These are phyloP conservation scores for Lophiotrema nucula DNA, from an alignment of 495 filamentous ascomycete genomes.

Conservation along the genomic window DNA sequence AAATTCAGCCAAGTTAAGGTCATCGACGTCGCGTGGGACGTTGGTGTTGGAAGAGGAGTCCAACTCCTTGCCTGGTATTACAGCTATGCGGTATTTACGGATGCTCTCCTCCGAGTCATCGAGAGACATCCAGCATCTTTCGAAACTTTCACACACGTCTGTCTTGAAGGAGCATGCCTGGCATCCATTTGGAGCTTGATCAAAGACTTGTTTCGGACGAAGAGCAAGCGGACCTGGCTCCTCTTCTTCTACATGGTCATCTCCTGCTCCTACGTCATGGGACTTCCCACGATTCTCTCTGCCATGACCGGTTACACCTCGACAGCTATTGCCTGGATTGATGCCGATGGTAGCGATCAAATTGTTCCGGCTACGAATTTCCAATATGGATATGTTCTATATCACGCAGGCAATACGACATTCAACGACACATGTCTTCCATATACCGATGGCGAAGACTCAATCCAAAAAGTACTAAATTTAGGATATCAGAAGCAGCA, in stretches of 20 bases:
- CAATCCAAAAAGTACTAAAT: too few species aligned
- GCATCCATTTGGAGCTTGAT: conserved; percentile 6
- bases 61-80: conserved; percentile 10
- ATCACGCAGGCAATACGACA: not conserved
- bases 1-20: conserved; percentile 13
- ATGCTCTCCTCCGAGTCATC: conserved; percentile 14
- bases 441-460: too few species aligned
- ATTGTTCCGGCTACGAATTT: conserved; percentile 11
- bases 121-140: conserved; percentile 23
- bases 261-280: conserved; percentile 8
- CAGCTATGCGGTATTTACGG: conserved; percentile 16
- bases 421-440: not conserved
- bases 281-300: conserved; percentile 2
- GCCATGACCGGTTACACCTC: conserved; percentile 26
- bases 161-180: conserved; percentile 5
- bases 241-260: conserved; percentile 20
- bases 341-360: not conserved
- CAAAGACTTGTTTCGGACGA: conserved; percentile 4
- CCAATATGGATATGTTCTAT: not conserved
- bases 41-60: conserved; percentile 14
- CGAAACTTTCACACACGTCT: conserved; percentile 7
- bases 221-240: conserved; percentile 8
- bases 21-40: conserved; percentile 17
- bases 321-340: conserved; percentile 8
- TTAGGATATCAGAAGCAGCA: too few species aligned